phyloP scores from a whole-genome alignment of 2,329 filamentous ascomycete species.

The Verticillium longisporum region DNA sequence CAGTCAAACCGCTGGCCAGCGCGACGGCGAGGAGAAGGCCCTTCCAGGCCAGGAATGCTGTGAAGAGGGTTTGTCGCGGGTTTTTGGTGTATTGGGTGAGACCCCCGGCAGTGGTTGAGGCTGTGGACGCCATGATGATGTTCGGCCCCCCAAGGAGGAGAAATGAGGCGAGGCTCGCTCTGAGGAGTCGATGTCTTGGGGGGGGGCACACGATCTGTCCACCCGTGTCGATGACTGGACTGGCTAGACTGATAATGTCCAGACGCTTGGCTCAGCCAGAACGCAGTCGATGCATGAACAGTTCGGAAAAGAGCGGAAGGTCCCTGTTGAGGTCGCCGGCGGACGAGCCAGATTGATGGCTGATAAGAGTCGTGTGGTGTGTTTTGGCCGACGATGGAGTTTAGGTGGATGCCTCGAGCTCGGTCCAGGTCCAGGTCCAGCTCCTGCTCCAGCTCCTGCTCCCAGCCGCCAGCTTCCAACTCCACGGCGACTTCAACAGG shows the following conservation, averaged over 20 bases:
- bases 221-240: neutral
- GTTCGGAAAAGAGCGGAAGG: neutral
- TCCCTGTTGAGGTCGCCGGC: neutral
- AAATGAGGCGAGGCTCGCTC: neutral
- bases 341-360: neutral
- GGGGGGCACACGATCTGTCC: neutral
- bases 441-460: too few relatives aligned
- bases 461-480: neutral
- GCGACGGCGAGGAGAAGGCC: conserved; percentile 56
- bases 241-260: neutral
- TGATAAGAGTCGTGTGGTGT: neutral
- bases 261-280: neutral
- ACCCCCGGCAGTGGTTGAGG: neutral
- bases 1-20: conserved; percentile 37
- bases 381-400: neutral
- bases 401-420: too few relatives aligned
- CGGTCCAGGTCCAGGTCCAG: neutral
- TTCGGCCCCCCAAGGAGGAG: neutral
- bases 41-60: conserved; percentile 61
- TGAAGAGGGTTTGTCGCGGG: conserved; percentile 19
- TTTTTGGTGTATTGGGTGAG: neutral
- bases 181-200: neutral
- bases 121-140: neutral
- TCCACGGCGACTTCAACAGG: neutral
- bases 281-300: neutral